A percentile compares a stretch with the other conserved stretches of the same genome.
Conservation (phyloP, 2,329 filamentous ascomycete species). For the Nigrospora osmanthi region DNA sequence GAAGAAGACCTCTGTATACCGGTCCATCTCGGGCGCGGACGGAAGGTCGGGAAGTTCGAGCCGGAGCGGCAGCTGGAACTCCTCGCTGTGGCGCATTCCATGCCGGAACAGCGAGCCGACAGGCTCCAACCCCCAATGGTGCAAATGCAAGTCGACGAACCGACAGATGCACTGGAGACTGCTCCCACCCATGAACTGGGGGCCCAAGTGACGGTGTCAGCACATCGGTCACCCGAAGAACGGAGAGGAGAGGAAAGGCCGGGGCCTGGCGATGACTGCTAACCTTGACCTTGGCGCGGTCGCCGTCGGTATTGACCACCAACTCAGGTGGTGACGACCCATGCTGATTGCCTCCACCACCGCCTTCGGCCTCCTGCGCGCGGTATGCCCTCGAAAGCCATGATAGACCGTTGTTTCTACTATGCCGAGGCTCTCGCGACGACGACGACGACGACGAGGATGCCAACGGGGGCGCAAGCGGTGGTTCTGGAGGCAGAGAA, state of each 20-base stretch:
- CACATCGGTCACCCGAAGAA: background rate
- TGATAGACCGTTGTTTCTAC: too few species aligned
- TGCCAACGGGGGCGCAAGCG: background rate
- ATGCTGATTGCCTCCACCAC: background rate
- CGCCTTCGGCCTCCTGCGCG: constrained; percentile 1
- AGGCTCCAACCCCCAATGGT: constrained; percentile 8
- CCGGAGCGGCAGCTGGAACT: constrained; percentile 10
- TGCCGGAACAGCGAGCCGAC: constrained; percentile 10
- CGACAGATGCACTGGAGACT: constrained; percentile 14
- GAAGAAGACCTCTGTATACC: constrained; percentile 10
- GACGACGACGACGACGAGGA: background rate
- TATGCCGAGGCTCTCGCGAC: too few species aligned
- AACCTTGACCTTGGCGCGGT: constrained; percentile 7
- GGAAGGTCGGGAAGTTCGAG: constrained; percentile 8
- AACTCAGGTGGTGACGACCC: constrained; percentile 8
- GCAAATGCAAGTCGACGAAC: constrained; percentile 15
- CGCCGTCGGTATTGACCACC: constrained; percentile 14
- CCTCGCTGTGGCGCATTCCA: constrained; percentile 14
- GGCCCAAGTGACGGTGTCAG: background rate
- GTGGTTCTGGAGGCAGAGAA: background rate
- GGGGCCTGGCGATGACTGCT: background rate
- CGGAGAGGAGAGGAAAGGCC: background rate
- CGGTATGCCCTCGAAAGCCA: constrained; percentile 1
- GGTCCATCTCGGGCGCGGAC: background rate
- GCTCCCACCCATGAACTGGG: constrained; percentile 6